Base-by-base conservation (phyloP, 1,139 yeast species). In the Lodderomyces metapsilosis region DNA sequence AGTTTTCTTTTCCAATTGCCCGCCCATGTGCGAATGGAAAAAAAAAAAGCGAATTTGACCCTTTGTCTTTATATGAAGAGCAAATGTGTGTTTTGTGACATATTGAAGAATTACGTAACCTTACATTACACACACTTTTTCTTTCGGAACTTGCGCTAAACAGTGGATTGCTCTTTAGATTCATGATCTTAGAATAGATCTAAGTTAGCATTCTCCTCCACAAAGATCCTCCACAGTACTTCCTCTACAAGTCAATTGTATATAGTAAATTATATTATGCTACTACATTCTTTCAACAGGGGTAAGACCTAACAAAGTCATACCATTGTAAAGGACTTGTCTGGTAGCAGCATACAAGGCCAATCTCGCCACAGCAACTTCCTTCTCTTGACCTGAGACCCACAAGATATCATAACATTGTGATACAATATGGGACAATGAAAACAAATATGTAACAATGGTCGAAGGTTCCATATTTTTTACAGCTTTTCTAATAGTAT, bases 271-370 rank as follows among this genome's bases (percentile, higher is more conserved):
- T n/a, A n/a, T n/a, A n/a, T n/a, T n/a, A n/a, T n/a, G n/a, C n/a
- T n/a, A 36, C 31, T 75, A 92, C 98, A 92, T 92, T 80, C 99
- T 85, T 59, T 92, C 96, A 51, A 94, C 98, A 21, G 99, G 98
- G 42, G 98, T 91, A 62, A 94, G 77, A 45, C 97, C 96, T 59
- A 94, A 74, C 60, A 94, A 73, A 38, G 73, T 74, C 94, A 94
- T 85, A 75, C 98, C 99, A 60, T 91, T 91, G 70, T 76, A 74
- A 56, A 94, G 75, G 18, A 88, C 95, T 69, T 86, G 95, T 71
- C 92, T 84, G 42, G 97, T 96, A 51, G 96, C 76, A 48, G 85
- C 76, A 66, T 91, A 94, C 56, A 94, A 78, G 4, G 98, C 97
- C 67, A 92, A 74, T 71, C 99, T 87, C 33, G 98, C 97, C 45